A percentile compares a stretch with the other conserved stretches of the same genome.
phyloP scores from a whole-genome alignment of 805 yeast species.

The Blastobotrys americana region DNA sequence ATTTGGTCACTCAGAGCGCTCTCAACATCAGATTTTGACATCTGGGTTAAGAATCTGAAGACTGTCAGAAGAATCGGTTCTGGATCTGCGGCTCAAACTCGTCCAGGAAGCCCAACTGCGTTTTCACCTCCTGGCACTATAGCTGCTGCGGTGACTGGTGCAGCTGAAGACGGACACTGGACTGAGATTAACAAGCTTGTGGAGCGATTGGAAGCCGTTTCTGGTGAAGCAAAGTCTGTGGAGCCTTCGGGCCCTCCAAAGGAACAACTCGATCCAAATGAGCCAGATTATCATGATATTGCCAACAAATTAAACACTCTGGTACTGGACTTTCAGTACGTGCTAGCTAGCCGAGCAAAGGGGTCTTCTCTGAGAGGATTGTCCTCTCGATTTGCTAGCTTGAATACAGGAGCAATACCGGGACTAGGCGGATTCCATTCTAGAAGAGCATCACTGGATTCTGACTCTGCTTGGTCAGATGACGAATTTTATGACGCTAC shows the following conservation, averaged over 20 bases:
- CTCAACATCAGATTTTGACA: constrained; percentile 56
- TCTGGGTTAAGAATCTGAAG: constrained; percentile 80
- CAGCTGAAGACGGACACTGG: constrained; percentile 4
- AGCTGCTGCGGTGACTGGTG: background rate
- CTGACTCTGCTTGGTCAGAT: constrained; percentile 15
- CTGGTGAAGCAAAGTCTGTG: background rate
- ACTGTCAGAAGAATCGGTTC: constrained; percentile 21
- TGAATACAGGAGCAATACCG: too few relatives aligned
- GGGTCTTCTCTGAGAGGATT: background rate
- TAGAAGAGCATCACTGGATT: constrained; percentile 14
- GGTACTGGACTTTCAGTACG: constrained; percentile 2
- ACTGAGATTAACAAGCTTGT: constrained; percentile 4
- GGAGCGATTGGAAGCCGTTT: constrained; percentile 5
- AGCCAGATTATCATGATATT: background rate
- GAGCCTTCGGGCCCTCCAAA: background rate
- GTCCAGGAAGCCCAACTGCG: background rate
- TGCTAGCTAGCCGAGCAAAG: background rate
- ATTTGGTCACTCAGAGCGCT: constrained; percentile 80
- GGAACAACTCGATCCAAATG: background rate
- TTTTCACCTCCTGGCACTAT: background rate
- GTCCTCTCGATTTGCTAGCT: constrained; percentile 1
- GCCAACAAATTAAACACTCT: constrained; percentile 1
- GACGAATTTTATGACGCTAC: constrained; percentile 20
- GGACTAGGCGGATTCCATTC: background rate
- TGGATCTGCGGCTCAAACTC: background rate